Evolutionary conservation across 1,139 yeast species (phyloP).

Genomic region (Zygosaccharomyces sapae): DNA sequence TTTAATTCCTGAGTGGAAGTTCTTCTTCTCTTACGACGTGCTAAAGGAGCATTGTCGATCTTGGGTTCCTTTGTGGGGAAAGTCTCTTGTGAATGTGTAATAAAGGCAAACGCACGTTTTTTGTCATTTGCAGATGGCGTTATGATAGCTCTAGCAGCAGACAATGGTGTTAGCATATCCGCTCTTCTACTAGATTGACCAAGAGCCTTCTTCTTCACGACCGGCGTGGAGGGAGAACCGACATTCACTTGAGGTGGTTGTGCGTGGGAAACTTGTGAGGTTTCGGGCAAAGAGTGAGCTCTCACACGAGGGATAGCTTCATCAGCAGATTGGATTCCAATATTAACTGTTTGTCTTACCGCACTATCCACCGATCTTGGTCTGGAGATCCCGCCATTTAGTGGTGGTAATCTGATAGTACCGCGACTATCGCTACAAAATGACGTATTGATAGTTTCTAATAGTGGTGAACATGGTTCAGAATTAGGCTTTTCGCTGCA

Average conservation of each 20-base stretch:
- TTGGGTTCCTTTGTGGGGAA: conserved; percentile 79
- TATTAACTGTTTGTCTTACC: conserved; percentile 22
- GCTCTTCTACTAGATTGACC: conserved; percentile 12
- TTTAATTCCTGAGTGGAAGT: conserved; percentile 84
- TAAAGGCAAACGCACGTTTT: conserved; percentile 71
- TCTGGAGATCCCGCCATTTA: conserved; percentile 17
- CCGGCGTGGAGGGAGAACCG: conserved; percentile 24
- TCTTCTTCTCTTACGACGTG: conserved; percentile 90
- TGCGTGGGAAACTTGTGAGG: background rate
- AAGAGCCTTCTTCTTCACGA: conserved; percentile 13
- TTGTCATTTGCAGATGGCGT: conserved; percentile 29
- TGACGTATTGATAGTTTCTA: conserved; percentile 10
- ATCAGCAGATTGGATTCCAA: background rate
- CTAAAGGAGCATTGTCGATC: conserved; percentile 83
- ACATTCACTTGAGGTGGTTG: conserved; percentile 1
- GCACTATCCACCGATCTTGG: conserved; percentile 29
- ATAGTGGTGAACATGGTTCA: conserved; percentile 14
- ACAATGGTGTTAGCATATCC: conserved; percentile 28
- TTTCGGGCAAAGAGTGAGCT: conserved; percentile 7
- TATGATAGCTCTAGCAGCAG: conserved; percentile 28
- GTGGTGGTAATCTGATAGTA: conserved; percentile 30
- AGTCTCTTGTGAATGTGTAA: conserved; percentile 84
- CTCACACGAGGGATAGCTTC: conserved; percentile 1
- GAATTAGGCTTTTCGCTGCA: conserved; percentile 9
- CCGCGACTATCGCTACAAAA: conserved; percentile 20